Percentiles rank a stretch among this genome's conserved stretches.
Conservation (phyloP, 768 basidiomycete species). For the Podaxis mareebaensis region DNA sequence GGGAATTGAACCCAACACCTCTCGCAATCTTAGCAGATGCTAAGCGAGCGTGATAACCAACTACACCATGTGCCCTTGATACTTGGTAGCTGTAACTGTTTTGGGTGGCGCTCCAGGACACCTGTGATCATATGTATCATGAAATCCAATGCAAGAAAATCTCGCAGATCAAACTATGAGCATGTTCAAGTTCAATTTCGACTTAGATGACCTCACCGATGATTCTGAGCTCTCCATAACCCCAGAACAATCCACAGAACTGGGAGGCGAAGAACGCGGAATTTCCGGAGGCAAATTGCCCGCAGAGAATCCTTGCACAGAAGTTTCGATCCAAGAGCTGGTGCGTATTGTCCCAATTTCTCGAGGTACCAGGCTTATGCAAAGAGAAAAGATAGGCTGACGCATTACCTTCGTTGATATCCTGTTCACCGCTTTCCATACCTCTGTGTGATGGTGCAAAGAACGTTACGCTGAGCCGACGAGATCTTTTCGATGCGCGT, state of each 20-base stretch:
- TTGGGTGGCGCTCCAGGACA: neutral
- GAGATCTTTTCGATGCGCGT: slow-evolving; percentile 95
- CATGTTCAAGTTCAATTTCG: slow-evolving; percentile 77
- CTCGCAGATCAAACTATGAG: neutral
- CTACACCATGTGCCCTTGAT: slow-evolving; percentile 18
- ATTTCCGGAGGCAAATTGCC: slow-evolving; percentile 10
- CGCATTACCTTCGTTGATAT: slow-evolving; percentile 69
- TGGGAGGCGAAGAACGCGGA: neutral
- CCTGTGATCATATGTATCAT: neutral
- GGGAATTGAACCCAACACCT: slow-evolving; percentile 21
- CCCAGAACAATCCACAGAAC: slow-evolving; percentile 1
- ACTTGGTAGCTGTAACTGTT: neutral
- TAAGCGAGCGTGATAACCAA: slow-evolving; percentile 21
- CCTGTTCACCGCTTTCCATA: slow-evolving; percentile 72
- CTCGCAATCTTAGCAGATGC: slow-evolving; percentile 11
- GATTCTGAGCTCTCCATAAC: slow-evolving; percentile 10
- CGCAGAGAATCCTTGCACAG: slow-evolving; percentile 26
- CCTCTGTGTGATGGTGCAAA: slow-evolving; percentile 38
- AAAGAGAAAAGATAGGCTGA: slow-evolving; percentile 49
- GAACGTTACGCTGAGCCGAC: slow-evolving; percentile 54
- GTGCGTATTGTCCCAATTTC: slow-evolving; percentile 28
- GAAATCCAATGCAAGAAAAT: neutral
- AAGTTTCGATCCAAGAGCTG: slow-evolving; percentile 33
- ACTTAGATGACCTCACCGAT: slow-evolving; percentile 44
- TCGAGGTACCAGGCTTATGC: slow-evolving; percentile 9